Evolutionary conservation across 805 yeast genomes (phyloP).

Genomic region (Metschnikowia gelsemii): DNA sequence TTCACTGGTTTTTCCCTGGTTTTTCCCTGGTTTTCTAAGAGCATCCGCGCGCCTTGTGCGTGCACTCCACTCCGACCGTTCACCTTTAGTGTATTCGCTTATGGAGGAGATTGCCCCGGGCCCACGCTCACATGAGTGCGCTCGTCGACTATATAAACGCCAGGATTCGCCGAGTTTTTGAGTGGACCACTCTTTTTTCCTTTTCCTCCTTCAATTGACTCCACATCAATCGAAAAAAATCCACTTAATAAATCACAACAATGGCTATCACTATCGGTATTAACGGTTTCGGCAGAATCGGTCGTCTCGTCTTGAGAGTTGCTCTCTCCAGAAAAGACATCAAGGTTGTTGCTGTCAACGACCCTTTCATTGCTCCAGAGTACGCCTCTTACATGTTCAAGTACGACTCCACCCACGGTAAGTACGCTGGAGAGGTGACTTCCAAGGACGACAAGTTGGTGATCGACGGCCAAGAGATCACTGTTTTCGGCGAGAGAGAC

Average conservation of each 20-base stretch:
- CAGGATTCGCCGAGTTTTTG: not conserved
- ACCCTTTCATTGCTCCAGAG: conserved; percentile 86
- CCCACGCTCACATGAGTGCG: conserved; percentile 5
- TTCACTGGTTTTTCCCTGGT: not conserved
- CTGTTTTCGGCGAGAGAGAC: conserved; percentile 77
- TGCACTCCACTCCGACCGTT: too few relatives aligned
- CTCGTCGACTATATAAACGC: conserved; percentile 13
- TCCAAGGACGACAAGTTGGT: conserved; percentile 56
- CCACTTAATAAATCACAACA: conserved; percentile 15
- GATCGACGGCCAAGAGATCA: conserved; percentile 67
- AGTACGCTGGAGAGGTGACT: conserved; percentile 71
- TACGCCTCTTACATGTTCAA: conserved; percentile 95
- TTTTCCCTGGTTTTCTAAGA: conserved; percentile 7
- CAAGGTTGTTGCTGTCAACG: conserved; percentile 83
- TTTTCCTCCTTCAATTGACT: conserved; percentile 15
- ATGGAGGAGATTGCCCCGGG: conserved; percentile 24
- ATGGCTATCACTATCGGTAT: conserved; percentile 78
- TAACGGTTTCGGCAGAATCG: conserved; percentile 94
- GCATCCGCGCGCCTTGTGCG: too few relatives aligned
- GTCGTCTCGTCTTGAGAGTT: conserved; percentile 84
- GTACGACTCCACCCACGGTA: conserved; percentile 92
- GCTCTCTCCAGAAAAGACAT: conserved; percentile 74
- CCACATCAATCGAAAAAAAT: conserved; percentile 3
- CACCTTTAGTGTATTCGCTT: conserved; percentile 11
- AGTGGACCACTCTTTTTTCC: not conserved